These are phyloP conservation scores for Blastomyces emzantsi DNA, from an alignment of 2,329 filamentous ascomycete genomes.

Conservation along the genomic window DNA sequence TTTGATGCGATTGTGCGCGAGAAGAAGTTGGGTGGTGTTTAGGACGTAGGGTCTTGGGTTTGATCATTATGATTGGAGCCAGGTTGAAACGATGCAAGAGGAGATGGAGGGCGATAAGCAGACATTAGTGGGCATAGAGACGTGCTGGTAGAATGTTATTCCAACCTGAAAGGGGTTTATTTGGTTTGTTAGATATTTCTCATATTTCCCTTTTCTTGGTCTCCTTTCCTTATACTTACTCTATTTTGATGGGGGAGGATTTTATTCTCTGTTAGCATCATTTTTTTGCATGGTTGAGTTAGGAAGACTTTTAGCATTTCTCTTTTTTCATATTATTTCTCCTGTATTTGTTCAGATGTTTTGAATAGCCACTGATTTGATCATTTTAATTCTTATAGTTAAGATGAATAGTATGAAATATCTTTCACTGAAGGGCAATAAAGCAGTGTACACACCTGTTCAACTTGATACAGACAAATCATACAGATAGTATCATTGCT, in stretches of 20 bases:
- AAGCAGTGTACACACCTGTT: not conserved
- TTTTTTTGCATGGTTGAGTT: not conserved
- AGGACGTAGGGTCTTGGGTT: conserved; percentile 70
- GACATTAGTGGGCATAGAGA: not conserved
- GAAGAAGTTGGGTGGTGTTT: conserved; percentile 54
- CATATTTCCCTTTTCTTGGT: not conserved
- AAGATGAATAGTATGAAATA: not conserved
- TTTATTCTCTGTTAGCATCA: not conserved
- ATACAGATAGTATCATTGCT: not conserved
- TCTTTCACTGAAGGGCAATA: not conserved
- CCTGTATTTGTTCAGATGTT: not conserved
- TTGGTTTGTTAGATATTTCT: not conserved
- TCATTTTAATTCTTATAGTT: too few relatives aligned
- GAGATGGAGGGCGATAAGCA: not conserved
- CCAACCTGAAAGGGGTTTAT: not conserved
- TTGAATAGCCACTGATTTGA: not conserved
- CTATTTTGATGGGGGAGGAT: not conserved
- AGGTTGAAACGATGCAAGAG: conserved; percentile 35
- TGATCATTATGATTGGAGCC: conserved; percentile 43
- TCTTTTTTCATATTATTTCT: not conserved
- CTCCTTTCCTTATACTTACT: not conserved
- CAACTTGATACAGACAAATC: not conserved
- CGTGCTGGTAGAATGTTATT: not conserved
- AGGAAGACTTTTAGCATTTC: not conserved
- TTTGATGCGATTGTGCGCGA: conserved; percentile 50